A percentile compares a stretch with the other conserved stretches of the same genome.
phyloP scores from a whole-genome alignment of 176 grass and related monocot genomes.

The Oryza punctata region DNA sequence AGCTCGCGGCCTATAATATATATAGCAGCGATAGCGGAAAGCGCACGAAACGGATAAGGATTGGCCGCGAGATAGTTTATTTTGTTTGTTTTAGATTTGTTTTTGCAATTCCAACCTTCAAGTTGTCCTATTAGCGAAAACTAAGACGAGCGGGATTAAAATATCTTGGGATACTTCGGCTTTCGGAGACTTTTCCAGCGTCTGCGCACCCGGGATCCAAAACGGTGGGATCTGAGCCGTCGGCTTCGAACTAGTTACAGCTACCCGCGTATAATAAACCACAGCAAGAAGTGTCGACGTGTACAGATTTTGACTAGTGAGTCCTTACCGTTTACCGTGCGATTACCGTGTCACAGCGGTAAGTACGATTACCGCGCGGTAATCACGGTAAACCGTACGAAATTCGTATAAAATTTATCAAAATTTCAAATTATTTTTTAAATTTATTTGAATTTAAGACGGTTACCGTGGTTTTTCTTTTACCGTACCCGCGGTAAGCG shows the following conservation, averaged over 20 bases:
- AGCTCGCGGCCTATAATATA: constrained; percentile 38
- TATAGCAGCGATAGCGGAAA: not conserved
- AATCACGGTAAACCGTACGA: too few relatives aligned
- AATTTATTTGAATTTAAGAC: too few relatives aligned
- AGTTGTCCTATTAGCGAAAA: not conserved
- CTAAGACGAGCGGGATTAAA: not conserved
- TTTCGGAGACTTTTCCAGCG: not conserved
- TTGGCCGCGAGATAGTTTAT: constrained; percentile 16
- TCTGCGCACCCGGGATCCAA: not conserved
- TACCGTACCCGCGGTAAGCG: too few relatives aligned
- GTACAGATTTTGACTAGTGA: too few relatives aligned
- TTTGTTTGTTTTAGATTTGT: not conserved
- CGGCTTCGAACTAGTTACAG: not conserved
- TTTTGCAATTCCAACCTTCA: not conserved
- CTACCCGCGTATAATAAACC: too few relatives aligned
- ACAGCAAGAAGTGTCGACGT: too few relatives aligned
- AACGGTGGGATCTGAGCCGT: not conserved
- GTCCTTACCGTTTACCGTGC: too few relatives aligned
- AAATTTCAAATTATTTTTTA: too few relatives aligned
- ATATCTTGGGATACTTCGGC: not conserved
- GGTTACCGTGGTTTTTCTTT: too few relatives aligned
- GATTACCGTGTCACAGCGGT: too few relatives aligned
- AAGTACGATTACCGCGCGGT: too few relatives aligned
- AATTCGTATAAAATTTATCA: too few relatives aligned
- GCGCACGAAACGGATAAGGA: constrained; percentile 63